Percentiles rank a stretch among this genome's conserved stretches.
Conservation (phyloP, 495 filamentous ascomycete species). For the Talaromyces trachyspermus region DNA sequence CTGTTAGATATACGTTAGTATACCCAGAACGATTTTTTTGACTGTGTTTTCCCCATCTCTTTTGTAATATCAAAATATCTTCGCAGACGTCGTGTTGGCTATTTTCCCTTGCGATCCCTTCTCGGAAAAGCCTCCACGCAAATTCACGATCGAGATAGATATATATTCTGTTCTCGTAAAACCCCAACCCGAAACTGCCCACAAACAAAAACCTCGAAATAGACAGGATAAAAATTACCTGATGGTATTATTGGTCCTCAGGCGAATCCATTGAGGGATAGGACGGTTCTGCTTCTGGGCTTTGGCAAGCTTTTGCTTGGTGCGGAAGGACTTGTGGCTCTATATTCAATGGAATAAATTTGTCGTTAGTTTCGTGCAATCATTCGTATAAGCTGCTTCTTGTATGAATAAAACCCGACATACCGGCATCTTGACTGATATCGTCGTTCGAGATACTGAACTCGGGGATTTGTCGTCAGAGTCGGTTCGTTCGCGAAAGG, state of each 20-base stretch:
- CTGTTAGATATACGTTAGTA: conserved; percentile 46
- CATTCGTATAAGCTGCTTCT: no score
- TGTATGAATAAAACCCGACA: conserved; percentile 25
- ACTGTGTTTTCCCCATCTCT: no score
- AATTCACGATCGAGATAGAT: no score
- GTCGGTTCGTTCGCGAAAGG: conserved; percentile 36
- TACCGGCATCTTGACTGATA: conserved; percentile 78
- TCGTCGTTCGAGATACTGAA: conserved; percentile 30
- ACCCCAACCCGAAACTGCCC: conserved; percentile 1
- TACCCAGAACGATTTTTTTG: no score
- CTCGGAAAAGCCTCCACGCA: no score
- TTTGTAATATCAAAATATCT: no score
- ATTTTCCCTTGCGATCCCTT: no score
- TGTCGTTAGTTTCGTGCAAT: no score
- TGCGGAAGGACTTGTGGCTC: conserved; percentile 98
- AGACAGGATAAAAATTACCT: conserved; percentile 52
- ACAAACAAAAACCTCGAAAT: no score
- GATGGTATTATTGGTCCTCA: conserved; percentile 97
- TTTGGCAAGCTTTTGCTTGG: conserved; percentile 99
- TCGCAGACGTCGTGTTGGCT: no score
- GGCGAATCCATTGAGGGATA: conserved; percentile 98
- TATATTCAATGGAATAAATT: conserved; percentile 25
- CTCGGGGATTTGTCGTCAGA: conserved; percentile 15
- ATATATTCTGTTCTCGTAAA: no score
- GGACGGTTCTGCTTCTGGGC: conserved; percentile 99